Evolutionary conservation across 176 grass and related monocot genomes (phyloP).

Genomic region (Juncus inflexus): DNA sequence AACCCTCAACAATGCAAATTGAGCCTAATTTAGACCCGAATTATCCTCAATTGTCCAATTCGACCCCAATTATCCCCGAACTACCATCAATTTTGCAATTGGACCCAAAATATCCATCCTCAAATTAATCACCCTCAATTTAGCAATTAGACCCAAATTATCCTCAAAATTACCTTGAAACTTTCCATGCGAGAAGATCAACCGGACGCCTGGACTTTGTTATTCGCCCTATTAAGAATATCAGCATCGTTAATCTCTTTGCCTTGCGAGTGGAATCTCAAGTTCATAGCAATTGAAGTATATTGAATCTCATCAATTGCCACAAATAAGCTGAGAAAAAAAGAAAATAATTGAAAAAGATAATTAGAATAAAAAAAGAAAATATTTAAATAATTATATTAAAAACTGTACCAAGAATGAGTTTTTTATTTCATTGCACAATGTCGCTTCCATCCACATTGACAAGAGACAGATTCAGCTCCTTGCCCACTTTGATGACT

Average conservation of each 20-base stretch:
- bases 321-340: conserved; percentile 84
- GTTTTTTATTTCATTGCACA: conserved; percentile 98
- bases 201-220: conserved; percentile 66
- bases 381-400: neutral
- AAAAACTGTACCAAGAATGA: conserved; percentile 70
- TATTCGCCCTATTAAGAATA: conserved; percentile 88
- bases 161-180: conserved; percentile 97
- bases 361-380: neutral
- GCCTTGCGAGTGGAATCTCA: conserved; percentile 79
- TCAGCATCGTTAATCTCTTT: conserved; percentile 91
- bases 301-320: conserved; percentile 99
- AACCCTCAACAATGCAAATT: neutral
- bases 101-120: too few relatives aligned
- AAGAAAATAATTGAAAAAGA: conserved; percentile 21
- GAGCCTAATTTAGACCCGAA: neutral
- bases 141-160: too few relatives aligned
- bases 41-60: too few relatives aligned
- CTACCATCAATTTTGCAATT: too few relatives aligned
- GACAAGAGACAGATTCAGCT: conserved; percentile 85
- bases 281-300: conserved; percentile 88
- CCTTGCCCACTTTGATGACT: conserved; percentile 80
- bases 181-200: conserved; percentile 76
- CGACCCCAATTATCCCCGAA: too few relatives aligned
- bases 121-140: too few relatives aligned
- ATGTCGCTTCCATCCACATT: conserved; percentile 98